A percentile compares a stretch with the other conserved stretches of the same genome.
These are phyloP conservation scores for Lumnitzera racemosa DNA, from an alignment of 345 rosid genomes.

Conservation along the genomic window DNA sequence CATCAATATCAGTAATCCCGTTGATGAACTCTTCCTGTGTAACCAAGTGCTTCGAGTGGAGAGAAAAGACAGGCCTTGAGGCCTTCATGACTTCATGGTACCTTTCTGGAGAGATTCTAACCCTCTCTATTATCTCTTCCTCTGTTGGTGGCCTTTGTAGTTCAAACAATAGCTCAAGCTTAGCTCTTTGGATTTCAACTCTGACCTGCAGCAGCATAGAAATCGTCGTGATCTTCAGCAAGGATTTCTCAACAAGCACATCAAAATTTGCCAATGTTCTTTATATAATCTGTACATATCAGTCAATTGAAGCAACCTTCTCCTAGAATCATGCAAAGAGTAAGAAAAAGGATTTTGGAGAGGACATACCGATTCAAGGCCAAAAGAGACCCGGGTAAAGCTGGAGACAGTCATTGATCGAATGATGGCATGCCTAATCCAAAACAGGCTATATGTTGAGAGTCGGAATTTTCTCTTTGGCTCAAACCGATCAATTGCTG, in stretches of 20 bases:
- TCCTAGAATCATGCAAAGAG: not conserved
- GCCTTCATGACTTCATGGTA: slow-evolving; percentile 77
- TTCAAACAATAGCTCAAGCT: slow-evolving; percentile 56
- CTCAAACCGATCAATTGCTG: slow-evolving; percentile 92
- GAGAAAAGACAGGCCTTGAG: slow-evolving; percentile 59
- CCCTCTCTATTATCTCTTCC: slow-evolving; percentile 51
- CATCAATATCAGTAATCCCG: slow-evolving; percentile 62
- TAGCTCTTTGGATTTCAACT: slow-evolving; percentile 62
- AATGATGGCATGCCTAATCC: slow-evolving; percentile 90
- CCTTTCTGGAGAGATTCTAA: slow-evolving; percentile 74
- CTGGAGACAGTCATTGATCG: slow-evolving; percentile 87
- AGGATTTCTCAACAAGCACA: not conserved
- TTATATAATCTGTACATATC: not conserved
- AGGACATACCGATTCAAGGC: slow-evolving; percentile 76
- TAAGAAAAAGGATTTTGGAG: not conserved
- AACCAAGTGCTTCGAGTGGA: slow-evolving; percentile 56
- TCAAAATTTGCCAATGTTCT: not conserved
- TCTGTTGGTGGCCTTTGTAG: slow-evolving; percentile 63
- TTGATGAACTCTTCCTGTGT: slow-evolving; percentile 88
- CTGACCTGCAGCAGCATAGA: slow-evolving; percentile 49
- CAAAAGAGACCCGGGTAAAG: slow-evolving; percentile 77
- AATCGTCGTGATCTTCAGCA: too few relatives aligned
- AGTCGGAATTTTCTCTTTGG: slow-evolving; percentile 66
- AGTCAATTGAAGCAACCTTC: not conserved
- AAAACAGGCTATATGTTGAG: slow-evolving; percentile 81